These are phyloP conservation scores for Penicillium sclerotigenum DNA, from an alignment of 2,329 filamentous ascomycete genomes.

Conservation along the genomic window DNA sequence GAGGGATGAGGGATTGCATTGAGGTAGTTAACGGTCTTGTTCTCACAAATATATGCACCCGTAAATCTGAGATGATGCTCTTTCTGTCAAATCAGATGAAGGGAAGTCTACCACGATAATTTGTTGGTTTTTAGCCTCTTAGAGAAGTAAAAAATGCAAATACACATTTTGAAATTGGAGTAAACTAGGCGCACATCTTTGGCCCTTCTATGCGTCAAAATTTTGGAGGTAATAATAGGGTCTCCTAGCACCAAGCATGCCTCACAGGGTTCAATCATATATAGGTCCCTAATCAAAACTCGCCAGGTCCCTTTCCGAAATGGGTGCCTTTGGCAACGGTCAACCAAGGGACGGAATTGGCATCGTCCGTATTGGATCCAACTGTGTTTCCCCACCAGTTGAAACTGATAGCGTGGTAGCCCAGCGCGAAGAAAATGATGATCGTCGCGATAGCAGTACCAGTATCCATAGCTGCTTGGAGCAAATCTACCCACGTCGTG, in stretches of 20 bases:
- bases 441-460: slow-evolving; percentile 34
- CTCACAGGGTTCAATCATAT: background rate
- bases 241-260: background rate
- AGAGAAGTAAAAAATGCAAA: background rate
- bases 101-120: too few species aligned
- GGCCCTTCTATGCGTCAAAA: background rate
- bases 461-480: slow-evolving; percentile 35
- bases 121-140: background rate
- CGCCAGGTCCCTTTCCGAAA: slow-evolving; percentile 33
- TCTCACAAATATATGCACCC: too few species aligned
- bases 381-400: slow-evolving; percentile 39
- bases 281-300: background rate
- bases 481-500: background rate
- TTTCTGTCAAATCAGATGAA: too few species aligned
- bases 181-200: background rate
- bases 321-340: slow-evolving; percentile 27
- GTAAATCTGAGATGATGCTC: too few species aligned
- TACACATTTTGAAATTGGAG: background rate
- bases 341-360: slow-evolving; percentile 34
- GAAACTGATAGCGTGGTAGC: slow-evolving; percentile 30
- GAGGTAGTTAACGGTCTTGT: too few species aligned
- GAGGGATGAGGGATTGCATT: too few species aligned
- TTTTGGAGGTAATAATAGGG: background rate
- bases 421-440: slow-evolving; percentile 34
- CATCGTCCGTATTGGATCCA: slow-evolving; percentile 34